Conservation (phyloP, 495 filamentous ascomycete species). For the Patellaria atrata region DNA sequence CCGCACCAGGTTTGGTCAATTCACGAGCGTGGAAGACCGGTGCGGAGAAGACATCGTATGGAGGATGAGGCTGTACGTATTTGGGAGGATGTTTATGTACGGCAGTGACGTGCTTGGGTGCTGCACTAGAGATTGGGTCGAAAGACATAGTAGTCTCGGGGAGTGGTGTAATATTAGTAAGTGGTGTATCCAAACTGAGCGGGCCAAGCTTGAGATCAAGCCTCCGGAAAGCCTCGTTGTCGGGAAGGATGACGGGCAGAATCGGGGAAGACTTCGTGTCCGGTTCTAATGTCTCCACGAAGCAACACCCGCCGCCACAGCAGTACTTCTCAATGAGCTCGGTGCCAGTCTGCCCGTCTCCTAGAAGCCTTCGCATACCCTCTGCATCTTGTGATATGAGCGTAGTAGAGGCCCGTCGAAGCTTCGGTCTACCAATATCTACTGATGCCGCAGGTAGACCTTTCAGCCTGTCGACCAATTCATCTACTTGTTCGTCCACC, state of each 20-base stretch:
- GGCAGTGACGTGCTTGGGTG: constrained; percentile 21
- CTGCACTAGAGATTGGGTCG: constrained; percentile 28
- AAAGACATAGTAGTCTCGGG: constrained; percentile 63
- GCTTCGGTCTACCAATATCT: constrained; percentile 25
- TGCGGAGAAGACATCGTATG: constrained; percentile 78
- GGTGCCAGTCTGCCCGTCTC: constrained; percentile 44
- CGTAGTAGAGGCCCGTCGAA: constrained; percentile 62
- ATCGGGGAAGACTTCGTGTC: constrained; percentile 39
- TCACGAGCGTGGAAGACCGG: constrained; percentile 70
- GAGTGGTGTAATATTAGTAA: constrained; percentile 54
- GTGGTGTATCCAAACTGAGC: constrained; percentile 49
- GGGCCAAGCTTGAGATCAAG: constrained; percentile 61
- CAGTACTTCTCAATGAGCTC: constrained; percentile 42
- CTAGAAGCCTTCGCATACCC: constrained; percentile 54
- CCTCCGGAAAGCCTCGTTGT: constrained; percentile 72
- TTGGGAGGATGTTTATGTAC: constrained; percentile 57
- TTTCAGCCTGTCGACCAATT: constrained; percentile 28
- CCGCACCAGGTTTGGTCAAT: constrained; percentile 77
- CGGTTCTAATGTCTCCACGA: constrained; percentile 44
- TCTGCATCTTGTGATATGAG: constrained; percentile 61
- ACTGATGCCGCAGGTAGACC: constrained; percentile 23
- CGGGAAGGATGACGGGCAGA: constrained; percentile 47
- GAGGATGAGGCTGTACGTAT: constrained; percentile 91
- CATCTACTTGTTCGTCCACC: constrained; percentile 36
- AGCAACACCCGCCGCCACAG: constrained; percentile 89